Percentiles rank a stretch among this genome's conserved stretches.
Evolutionary conservation across 768 basidiomycete species (phyloP).

Genomic region (Chalciporus chontae): DNA sequence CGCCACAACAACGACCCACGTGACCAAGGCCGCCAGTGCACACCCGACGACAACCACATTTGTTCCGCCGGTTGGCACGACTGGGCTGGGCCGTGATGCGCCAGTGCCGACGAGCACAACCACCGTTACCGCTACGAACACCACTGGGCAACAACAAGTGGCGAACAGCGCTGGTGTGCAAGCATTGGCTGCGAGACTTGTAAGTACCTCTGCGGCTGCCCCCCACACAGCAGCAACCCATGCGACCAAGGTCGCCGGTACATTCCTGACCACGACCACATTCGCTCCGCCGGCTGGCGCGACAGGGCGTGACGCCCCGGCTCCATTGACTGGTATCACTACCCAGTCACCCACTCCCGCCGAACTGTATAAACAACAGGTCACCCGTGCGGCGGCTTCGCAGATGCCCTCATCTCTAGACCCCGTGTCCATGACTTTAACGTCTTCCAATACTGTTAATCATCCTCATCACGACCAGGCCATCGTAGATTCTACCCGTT

Average conservation of each 20-base stretch:
- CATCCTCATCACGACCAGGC: slow-evolving; percentile 20
- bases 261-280: background rate
- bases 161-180: slow-evolving; percentile 6
- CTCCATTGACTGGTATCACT: slow-evolving; percentile 1
- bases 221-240: slow-evolving; percentile 4
- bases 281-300: slow-evolving; percentile 4
- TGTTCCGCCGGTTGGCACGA: slow-evolving; percentile 3
- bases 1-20: slow-evolving; percentile 1
- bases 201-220: slow-evolving; percentile 3
- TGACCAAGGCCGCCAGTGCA: slow-evolving; percentile 6
- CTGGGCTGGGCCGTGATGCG: slow-evolving; percentile 1
- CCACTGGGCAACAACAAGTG: slow-evolving; percentile 10
- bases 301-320: slow-evolving; percentile 2
- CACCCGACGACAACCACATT: slow-evolving; percentile 3
- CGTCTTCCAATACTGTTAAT: slow-evolving; percentile 15
- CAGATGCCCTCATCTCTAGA: slow-evolving; percentile 16
- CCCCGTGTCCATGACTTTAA: slow-evolving; percentile 3
- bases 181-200: slow-evolving; percentile 8
- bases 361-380: slow-evolving; percentile 21
- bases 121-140: background rate
- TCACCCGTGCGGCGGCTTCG: slow-evolving; percentile 14
- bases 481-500: slow-evolving; percentile 17
- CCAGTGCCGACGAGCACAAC: slow-evolving; percentile 7
- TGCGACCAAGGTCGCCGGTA: slow-evolving; percentile 5
- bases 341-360: slow-evolving; percentile 8